A percentile compares a stretch with the other conserved stretches of the same genome.
These are phyloP conservation scores for Arachnomyces sp. DNA, from an alignment of 2,329 filamentous ascomycete genomes.

Conservation along the genomic window DNA sequence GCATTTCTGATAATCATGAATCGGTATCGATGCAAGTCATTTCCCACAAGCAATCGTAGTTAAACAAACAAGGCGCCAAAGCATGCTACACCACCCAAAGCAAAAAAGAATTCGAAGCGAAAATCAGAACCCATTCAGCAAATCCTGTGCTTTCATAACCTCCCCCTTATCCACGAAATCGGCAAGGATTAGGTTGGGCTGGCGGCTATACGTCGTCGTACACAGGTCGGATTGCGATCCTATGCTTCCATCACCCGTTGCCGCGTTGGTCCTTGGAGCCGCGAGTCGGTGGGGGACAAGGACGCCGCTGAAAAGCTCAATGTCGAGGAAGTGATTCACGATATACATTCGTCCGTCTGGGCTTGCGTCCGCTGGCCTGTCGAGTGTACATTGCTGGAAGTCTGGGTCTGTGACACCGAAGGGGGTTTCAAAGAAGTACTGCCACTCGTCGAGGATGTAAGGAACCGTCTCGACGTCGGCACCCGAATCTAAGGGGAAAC, in stretches of 20 bases:
- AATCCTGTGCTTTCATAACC: conserved; percentile 33
- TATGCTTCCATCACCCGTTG: conserved; percentile 35
- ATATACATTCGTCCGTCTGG: conserved; percentile 38
- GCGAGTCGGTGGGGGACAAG: conserved; percentile 34
- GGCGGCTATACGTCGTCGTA: conserved; percentile 27
- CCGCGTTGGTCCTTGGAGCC: conserved; percentile 36
- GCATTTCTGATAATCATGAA: not conserved
- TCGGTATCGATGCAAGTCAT: not conserved
- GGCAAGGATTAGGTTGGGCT: conserved; percentile 37
- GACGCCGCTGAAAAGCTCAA: conserved; percentile 33
- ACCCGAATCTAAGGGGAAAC: conserved; percentile 28
- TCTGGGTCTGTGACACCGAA: conserved; percentile 34
- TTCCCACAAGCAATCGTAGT: too few relatives aligned
- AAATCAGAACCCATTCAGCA: conserved; percentile 28
- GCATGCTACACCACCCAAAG: too few relatives aligned
- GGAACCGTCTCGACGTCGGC: conserved; percentile 30
- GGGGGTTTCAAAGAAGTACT: conserved; percentile 41
- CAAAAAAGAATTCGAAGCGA: too few relatives aligned
- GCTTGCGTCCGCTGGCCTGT: conserved; percentile 33
- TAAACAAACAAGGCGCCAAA: too few relatives aligned
- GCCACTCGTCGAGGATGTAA: conserved; percentile 37
- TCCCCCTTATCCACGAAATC: conserved; percentile 40
- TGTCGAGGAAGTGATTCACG: conserved; percentile 42
- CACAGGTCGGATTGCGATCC: conserved; percentile 35
- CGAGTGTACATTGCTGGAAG: conserved; percentile 36